Base-by-base conservation (phyloP, 1,284 basidiomycete species). In the Tremellales sp. region DNA sequence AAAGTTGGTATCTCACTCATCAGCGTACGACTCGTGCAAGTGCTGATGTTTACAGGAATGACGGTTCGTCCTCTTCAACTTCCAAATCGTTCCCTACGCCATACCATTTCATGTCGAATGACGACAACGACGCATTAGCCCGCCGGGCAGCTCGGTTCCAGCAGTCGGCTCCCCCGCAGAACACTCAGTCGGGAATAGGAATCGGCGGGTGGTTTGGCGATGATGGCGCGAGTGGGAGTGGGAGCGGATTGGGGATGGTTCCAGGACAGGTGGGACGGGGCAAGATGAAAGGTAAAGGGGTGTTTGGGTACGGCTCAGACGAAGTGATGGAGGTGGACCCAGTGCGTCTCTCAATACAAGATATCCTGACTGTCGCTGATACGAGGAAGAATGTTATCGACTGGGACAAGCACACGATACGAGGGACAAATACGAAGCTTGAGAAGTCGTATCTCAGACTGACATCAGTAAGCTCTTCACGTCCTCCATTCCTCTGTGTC, bases 361-460 rank as follows among this genome's bases (percentile, higher is more conserved):
- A 36, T 17, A 36, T 31, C 29, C 8, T 31, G 8, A 31, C 15
- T 8, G 33, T 17, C 19, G 19, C 2, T 15, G 12, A 15, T 19
- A 3, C 1, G n/a, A n/a, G n/a, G 8, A 65, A 93, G 92, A 93
- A 94, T 64, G 91, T 96, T 10, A 86, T 93, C 51, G 87, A 96
- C 71, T 98, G 96, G 96, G 94, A 98, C 77, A 83, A 84, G 48
- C 81, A 86, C 73, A 97, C 93, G 3, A 97, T 99, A 62, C 89
- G 96, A 43, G 96, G 96, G 46, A 92, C 87, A 23, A 88, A 81
- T 45, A 81, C 81, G 58, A 87, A 88, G 61, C 77, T 96, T 23
- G 97, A 97, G 78, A 98, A 98, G 76, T 87, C 91, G 52, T 99
- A 97, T 73, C 78, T 99, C 23, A 85, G 96, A 31, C 77, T 99